phyloP scores from a whole-genome alignment of 495 filamentous ascomycete genomes.

The Aspergillus kassunensis region DNA sequence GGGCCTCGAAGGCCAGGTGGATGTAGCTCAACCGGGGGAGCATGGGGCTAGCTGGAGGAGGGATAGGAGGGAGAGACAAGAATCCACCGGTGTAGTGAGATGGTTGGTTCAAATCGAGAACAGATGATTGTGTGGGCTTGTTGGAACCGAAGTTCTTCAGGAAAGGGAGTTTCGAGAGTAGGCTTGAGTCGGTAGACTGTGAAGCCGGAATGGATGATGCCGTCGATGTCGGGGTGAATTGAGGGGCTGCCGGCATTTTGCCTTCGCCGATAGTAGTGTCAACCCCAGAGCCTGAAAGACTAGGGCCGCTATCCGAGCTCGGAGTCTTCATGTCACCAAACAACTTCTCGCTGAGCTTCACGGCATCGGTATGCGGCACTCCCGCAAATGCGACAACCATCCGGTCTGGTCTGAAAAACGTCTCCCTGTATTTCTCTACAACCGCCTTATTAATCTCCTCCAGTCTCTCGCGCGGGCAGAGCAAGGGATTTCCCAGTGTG shows the following conservation, averaged over 20 bases:
- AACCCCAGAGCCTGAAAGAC: conserved; percentile 53
- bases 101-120: conserved; percentile 56
- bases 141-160: conserved; percentile 73
- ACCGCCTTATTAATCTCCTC: conserved; percentile 67
- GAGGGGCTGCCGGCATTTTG: conserved; percentile 38
- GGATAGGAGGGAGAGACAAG: conserved; percentile 74
- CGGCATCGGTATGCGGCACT: conserved; percentile 75
- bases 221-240: conserved; percentile 40
- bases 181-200: conserved; percentile 43
- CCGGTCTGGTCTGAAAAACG: conserved; percentile 83
- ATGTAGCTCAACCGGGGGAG: conserved; percentile 84
- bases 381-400: conserved; percentile 96
- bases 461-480: conserved; percentile 85
- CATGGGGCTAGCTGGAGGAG: conserved; percentile 69
- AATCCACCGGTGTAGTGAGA: conserved; percentile 94
- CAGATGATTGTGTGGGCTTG: conserved; percentile 46
- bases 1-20: conserved; percentile 92
- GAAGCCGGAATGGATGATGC: conserved; percentile 35
- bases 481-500: conserved; percentile 86
- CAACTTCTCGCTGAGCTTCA: conserved; percentile 73
- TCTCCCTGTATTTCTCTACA: conserved; percentile 73
- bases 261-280: conserved; percentile 47
- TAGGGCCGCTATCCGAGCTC: conserved; percentile 39
- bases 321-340: conserved; percentile 82
- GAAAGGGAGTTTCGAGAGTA: conserved; percentile 87